Base-by-base conservation (phyloP, 2,329 filamentous ascomycete species). In the Gaeumannomyces tritici region DNA sequence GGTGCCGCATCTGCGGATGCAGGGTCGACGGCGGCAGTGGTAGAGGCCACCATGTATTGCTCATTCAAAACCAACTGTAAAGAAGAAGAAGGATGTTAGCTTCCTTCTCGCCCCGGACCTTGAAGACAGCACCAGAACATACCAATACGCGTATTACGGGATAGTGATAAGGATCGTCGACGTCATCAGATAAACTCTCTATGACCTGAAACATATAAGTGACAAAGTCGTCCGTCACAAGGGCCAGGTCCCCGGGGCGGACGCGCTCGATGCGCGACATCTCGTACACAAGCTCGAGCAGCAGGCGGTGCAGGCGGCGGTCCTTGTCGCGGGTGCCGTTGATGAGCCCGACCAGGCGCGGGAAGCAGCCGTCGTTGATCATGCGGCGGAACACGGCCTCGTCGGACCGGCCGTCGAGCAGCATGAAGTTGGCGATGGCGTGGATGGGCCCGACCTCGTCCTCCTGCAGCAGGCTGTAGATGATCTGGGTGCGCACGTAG, bases 151-250 rank as follows among this genome's bases (percentile, higher is more conserved):
- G 86, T 70, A 99, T 97, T 57, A 97, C 89, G 7, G 91, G 89
- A 73, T 97, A 98, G 73, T 98, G 93, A 73, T 96, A 99, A 1
- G 93, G 93, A 73, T 98, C 95, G 67, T 91, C 85, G 27, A 85
- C 87, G 74, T 98, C 93, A 72, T 93, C 87, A 8, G 91, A 95
- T 6, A 93, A 80, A 65, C 90, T 84, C 75, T 98, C 93, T 70
- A 97, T 93, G 63, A 96, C 87, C 66, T 88, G 83, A 70, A 98
- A 92, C 12, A 99, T 84, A 70, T 90, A 89, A 47, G 85, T 81
- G 64, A 98, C 83, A 73, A 99, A 97, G 60, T 83, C 83, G 71
- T 99, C 95, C 67, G 88, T 83, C 33, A 89, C 89, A 63, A 84
- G 90, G 76, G 84, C 70, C 66, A 99, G 76, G 72, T 99, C 93